These are phyloP conservation scores for Schwanniomyces yamadae DNA, from an alignment of 805 yeast genomes.

Conservation along the genomic window DNA sequence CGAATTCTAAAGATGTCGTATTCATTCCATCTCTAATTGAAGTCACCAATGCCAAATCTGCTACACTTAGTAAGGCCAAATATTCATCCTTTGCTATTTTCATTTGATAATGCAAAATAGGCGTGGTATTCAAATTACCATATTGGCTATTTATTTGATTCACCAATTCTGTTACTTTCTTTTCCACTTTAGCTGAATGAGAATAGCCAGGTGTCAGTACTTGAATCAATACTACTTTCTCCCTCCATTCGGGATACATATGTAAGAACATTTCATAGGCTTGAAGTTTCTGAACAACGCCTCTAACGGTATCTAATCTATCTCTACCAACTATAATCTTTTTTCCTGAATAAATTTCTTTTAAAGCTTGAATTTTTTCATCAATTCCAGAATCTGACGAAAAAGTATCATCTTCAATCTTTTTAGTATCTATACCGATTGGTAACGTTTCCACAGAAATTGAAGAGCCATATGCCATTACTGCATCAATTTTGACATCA, in stretches of 20 bases:
- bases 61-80: constrained; percentile 80
- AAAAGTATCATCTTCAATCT: constrained; percentile 64
- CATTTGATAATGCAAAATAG: constrained; percentile 91
- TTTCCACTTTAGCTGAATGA: constrained; percentile 65
- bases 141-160: constrained; percentile 79
- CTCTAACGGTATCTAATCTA: constrained; percentile 85
- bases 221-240: constrained; percentile 83
- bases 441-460: constrained; percentile 77
- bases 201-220: constrained; percentile 79
- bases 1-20: constrained; percentile 90
- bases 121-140: constrained; percentile 79
- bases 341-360: constrained; percentile 58
- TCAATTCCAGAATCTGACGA: constrained; percentile 43
- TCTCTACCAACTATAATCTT: constrained; percentile 93
- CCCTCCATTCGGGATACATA: constrained; percentile 91
- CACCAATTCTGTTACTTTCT: constrained; percentile 79
- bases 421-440: constrained; percentile 80
- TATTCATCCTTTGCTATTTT: constrained; percentile 86
- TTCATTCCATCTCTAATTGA: constrained; percentile 95
- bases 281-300: constrained; percentile 88
- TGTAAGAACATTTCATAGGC: constrained; percentile 87
- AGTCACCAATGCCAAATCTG: constrained; percentile 86
- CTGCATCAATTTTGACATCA: constrained; percentile 57
- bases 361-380: constrained; percentile 63
- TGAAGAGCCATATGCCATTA: constrained; percentile 73